phyloP scores from a whole-genome alignment of 768 basidiomycete genomes.

The Phlegmacium glaucopus region DNA sequence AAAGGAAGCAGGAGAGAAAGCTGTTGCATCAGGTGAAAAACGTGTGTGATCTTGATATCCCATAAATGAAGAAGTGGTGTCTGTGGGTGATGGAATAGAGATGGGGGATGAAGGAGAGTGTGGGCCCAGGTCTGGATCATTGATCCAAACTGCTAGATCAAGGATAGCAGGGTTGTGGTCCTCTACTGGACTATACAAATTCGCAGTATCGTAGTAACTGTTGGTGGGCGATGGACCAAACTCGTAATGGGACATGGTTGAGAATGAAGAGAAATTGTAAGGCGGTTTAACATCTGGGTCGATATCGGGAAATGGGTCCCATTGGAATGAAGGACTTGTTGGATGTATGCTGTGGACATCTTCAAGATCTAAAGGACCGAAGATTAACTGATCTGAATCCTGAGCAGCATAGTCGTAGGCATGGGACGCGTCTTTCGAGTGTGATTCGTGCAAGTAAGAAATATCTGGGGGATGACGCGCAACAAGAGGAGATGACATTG shows the following conservation, averaged over 20 bases:
- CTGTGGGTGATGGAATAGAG: conserved; percentile 50
- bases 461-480: conserved; percentile 20
- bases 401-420: conserved; percentile 23
- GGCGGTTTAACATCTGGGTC: conserved; percentile 42
- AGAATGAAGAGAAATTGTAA: conserved; percentile 30
- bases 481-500: conserved; percentile 41
- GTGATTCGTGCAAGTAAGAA: conserved; percentile 18
- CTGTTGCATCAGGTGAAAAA: conserved; percentile 38
- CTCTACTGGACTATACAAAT: conserved; percentile 37
- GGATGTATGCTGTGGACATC: conserved; percentile 27
- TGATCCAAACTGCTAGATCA: conserved; percentile 58
- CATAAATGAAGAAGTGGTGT: conserved; percentile 38
- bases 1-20: conserved; percentile 60
- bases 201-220: conserved; percentile 35
- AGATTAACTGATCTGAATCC: conserved; percentile 55
- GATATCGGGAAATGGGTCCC: conserved; percentile 35
- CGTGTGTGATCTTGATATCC: conserved; percentile 43
- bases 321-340: conserved; percentile 27
- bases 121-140: conserved; percentile 47
- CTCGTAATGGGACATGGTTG: conserved; percentile 28
- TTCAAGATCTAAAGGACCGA: conserved; percentile 59
- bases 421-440: conserved; percentile 10
- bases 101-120: conserved; percentile 54
- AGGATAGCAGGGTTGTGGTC: conserved; percentile 40
- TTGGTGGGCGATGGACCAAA: conserved; percentile 37